Evolutionary conservation across 108 stramenopile species (phyloP), one percentile per base, ranked within the genome.

Genomic region (Discostella stelligeroides): DNA sequence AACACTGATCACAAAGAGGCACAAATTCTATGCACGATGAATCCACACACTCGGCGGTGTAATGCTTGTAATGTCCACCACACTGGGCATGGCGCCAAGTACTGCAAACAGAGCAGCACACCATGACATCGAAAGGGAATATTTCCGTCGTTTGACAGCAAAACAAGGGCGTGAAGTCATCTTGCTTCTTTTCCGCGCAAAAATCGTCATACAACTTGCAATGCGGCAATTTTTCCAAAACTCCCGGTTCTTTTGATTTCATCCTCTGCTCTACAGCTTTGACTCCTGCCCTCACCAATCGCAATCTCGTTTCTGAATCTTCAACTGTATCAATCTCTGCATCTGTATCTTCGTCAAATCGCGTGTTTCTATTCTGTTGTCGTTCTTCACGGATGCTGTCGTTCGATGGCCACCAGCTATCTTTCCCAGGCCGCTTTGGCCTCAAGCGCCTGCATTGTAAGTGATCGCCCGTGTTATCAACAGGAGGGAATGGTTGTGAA

Each of bases 71-170:
- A 66, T 94, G 93, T 5, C 93, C 93, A 39, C 93, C 93, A 70
- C 93, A 94, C 64, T 79, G 80, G 29, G 88, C 80, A 67, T 94
- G 93, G 7, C 93, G 73, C 93, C 93, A 94, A 18, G 93, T 90
- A 14, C 90, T 89, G 71, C 93, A 94, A 12, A 75, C 54, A 4
- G 93, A 91, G 72, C 93, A 94, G 48, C 89, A 88, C 17, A 94
- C 85, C 89, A 94, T 91, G 0, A 85, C 25, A 2, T 91, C 86
- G 61, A 84, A 79, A 9, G 85, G 85, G 46, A 90, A 88, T 0
- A 70, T 54, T 60, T 91, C 89, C 4, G 93, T 90, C 10, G 88
- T 88, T 66, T 94, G 93, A 60, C 73, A 86, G 67, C 93, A 94
- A 65, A 88, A 88, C 15, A 81, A 82, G 2, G 82, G 75, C 56